A percentile compares a stretch with the other conserved stretches of the same genome.
Evolutionary conservation across 2,329 filamentous ascomycete genomes (phyloP).

Genomic region (Penicillium aurantiogriseum): DNA sequence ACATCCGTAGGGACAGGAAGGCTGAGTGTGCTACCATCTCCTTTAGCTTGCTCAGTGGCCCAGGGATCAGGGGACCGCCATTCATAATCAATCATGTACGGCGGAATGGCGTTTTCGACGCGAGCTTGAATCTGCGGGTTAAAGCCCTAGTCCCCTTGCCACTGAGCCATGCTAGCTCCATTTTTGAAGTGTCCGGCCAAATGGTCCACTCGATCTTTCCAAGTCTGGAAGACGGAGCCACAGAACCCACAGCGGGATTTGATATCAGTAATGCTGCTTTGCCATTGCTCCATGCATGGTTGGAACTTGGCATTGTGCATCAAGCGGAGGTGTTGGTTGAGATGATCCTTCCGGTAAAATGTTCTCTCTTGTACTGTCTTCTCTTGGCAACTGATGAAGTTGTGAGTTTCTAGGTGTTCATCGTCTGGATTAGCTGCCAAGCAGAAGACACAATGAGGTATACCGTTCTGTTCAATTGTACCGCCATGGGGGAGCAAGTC

Average conservation of each 20-base stretch:
- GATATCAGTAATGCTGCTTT: constrained; percentile 54
- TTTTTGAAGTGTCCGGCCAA: constrained; percentile 43
- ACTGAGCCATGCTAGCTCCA: constrained; percentile 39
- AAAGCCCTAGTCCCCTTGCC: constrained; percentile 45
- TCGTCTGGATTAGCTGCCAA: constrained; percentile 52
- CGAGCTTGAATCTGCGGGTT: constrained; percentile 36
- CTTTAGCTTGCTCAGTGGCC: constrained; percentile 23
- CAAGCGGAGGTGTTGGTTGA: constrained; percentile 60
- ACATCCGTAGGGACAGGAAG: constrained; percentile 34
- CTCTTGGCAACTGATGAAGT: constrained; percentile 58
- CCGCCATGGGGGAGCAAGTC: constrained; percentile 60
- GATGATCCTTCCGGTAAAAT: constrained; percentile 63
- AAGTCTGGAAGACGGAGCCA: constrained; percentile 40
- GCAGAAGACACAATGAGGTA: constrained; percentile 60
- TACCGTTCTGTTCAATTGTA: constrained; percentile 50
- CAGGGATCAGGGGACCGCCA: constrained; percentile 34
- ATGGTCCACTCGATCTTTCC: constrained; percentile 46
- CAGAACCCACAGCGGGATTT: constrained; percentile 51
- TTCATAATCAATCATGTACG: constrained; percentile 39
- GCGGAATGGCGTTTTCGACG: constrained; percentile 39
- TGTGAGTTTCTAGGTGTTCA: constrained; percentile 60
- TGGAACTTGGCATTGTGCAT: constrained; percentile 60
- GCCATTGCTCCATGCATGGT: constrained; percentile 58
- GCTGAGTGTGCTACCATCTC: constrained; percentile 10
- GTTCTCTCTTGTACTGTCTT: constrained; percentile 60